Conservation (phyloP, 352 stramenopile species). For the Globisporangium abappressorium region DNA sequence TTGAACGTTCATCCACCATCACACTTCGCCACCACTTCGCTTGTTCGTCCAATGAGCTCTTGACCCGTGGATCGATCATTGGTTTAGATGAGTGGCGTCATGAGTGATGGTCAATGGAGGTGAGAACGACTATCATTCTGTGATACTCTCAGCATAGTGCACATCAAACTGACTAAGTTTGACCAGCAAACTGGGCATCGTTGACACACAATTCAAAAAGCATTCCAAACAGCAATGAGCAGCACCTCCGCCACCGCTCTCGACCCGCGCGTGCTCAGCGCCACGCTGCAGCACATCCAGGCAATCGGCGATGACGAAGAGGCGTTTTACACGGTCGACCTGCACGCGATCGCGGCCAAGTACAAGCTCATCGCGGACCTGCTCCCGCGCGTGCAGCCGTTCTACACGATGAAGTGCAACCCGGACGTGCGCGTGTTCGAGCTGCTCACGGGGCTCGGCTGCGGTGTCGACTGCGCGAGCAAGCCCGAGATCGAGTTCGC, state of each 20-base stretch:
- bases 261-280: slow-evolving; percentile 11
- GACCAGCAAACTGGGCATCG: neutral
- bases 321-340: slow-evolving; percentile 65
- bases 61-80: neutral
- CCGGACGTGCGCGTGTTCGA: slow-evolving; percentile 58
- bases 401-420: slow-evolving; percentile 93
- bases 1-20: neutral
- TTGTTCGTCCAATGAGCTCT: neutral
- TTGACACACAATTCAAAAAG: neutral
- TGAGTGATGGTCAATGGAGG: neutral
- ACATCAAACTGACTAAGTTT: neutral
- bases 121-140: neutral
- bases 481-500: slow-evolving; percentile 74
- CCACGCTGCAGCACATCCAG: slow-evolving; percentile 24
- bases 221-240: neutral
- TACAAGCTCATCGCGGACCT: slow-evolving; percentile 44
- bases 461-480: slow-evolving; percentile 87
- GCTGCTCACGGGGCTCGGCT: slow-evolving; percentile 42
- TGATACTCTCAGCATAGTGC: neutral
- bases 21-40: neutral
- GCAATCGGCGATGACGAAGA: slow-evolving; percentile 34
- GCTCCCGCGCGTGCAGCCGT: slow-evolving; percentile 55
- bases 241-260: neutral
- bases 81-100: neutral
- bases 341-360: slow-evolving; percentile 45